Base-by-base conservation (phyloP, 148 eudicot genomes). In the Rhododendron molle region DNA sequence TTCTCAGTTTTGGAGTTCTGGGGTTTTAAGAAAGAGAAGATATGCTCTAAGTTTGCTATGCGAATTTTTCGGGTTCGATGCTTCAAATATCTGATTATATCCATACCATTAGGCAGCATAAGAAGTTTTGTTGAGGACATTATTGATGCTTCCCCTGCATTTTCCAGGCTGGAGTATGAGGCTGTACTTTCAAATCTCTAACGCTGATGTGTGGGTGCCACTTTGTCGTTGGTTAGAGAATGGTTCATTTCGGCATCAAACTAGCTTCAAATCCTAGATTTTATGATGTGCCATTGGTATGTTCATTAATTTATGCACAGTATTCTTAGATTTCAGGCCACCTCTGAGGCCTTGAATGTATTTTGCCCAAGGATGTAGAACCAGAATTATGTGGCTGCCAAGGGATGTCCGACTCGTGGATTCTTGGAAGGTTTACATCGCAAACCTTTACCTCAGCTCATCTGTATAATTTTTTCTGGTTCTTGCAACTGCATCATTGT, bases 151-250 rank as follows among this genome's bases (percentile, higher is more conserved):
- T 93, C 91, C 88, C 87, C 92, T 91, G 90, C 88, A 76, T 91
- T 85, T 93, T 95, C 92, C 96, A 93, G 96, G 92, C 89, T 90
- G 86, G 88, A 92, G 89, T 89, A 77, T 88, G 92, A 91, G 90
- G 90, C 91, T 91, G 87, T 90, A 89, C 89, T 91, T 88, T 89
- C 87, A 82, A 81, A 86, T 89, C 89, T 92, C 83, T 80, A 86
- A 86, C 87, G 91, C 85, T 85, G 83, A 65, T 81, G 87, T 88
- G 76, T 86, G 91, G 88, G 83, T 92, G 86, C 89, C 88, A 84
- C 89, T 88, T 80, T 88, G 80, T 69, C 49, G 50, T 80, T 88
- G 87, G 87, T 90, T 87, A 78, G 90, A 88, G 88, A 89, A 83
- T 85, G 84, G 87, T 85, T 90, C 89, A 88, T 80, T 87, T 88